A percentile compares a stretch with the other conserved stretches of the same genome.
Conservation (phyloP, 2,329 filamentous ascomycete species). For the Simplicillium aogashimaense region DNA sequence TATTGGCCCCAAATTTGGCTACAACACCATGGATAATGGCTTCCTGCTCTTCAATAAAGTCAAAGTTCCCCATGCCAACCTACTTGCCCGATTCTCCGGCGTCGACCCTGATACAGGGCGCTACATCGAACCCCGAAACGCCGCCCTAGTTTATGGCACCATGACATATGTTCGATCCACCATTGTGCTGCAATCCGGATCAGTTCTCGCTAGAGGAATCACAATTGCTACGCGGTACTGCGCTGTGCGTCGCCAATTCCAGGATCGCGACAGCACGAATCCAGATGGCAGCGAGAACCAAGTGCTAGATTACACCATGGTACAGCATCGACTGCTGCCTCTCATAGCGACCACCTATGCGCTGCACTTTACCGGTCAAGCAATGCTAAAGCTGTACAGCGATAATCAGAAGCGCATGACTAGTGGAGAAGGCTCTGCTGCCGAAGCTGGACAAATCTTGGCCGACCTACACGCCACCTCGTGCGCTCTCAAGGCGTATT, state of each 20-base stretch:
- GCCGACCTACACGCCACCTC: conserved; percentile 70
- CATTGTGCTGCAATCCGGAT: conserved; percentile 65
- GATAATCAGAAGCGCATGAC: conserved; percentile 62
- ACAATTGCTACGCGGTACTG: conserved; percentile 70
- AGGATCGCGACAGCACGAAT: conserved; percentile 57
- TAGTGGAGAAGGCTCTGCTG: background rate
- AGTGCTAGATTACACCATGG: conserved; percentile 74
- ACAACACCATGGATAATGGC: conserved; percentile 76
- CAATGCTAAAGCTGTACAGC: conserved; percentile 65
- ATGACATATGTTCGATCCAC: conserved; percentile 65
- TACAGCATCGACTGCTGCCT: conserved; percentile 63
- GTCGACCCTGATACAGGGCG: conserved; percentile 59
- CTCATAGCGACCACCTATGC: conserved; percentile 66
- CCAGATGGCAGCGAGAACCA: conserved; percentile 55
- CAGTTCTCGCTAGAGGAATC: conserved; percentile 62
- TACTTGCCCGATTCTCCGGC: conserved; percentile 62
- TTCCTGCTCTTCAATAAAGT: conserved; percentile 69
- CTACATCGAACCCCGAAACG: conserved; percentile 56
- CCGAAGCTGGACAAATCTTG: conserved; percentile 53
- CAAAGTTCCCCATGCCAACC: conserved; percentile 60
- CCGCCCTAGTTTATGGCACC: conserved; percentile 64
- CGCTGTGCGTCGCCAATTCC: conserved; percentile 67
- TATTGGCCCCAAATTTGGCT: conserved; percentile 72
- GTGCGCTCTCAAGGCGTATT: conserved; percentile 65
- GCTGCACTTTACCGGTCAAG: conserved; percentile 68